phyloP scores from a whole-genome alignment of 345 rosid genomes.

The Punica granatum region DNA sequence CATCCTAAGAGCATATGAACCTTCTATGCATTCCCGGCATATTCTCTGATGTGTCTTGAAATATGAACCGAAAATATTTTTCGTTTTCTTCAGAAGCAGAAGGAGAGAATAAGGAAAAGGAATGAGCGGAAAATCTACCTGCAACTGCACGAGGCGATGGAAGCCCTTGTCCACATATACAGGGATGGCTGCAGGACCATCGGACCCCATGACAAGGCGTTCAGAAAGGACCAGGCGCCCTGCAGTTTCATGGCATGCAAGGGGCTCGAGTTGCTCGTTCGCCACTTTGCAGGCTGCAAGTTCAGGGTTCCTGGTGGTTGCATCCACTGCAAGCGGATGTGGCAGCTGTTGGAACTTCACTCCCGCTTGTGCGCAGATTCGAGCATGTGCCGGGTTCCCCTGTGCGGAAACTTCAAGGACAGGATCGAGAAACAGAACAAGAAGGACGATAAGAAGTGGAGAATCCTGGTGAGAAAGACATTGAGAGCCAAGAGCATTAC shows the following conservation, averaged over 20 bases:
- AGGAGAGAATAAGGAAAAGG: slow-evolving; percentile 39
- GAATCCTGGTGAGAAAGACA: slow-evolving; percentile 58
- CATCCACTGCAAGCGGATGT: slow-evolving; percentile 85
- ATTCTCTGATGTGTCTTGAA: background rate
- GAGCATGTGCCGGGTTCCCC: slow-evolving; percentile 59
- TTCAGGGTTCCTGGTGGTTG: slow-evolving; percentile 77
- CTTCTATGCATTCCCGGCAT: background rate
- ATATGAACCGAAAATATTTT: background rate
- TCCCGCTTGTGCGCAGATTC: slow-evolving; percentile 70
- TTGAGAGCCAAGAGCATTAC: slow-evolving; percentile 47
- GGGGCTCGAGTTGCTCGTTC: slow-evolving; percentile 64
- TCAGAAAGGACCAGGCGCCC: slow-evolving; percentile 36
- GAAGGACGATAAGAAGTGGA: slow-evolving; percentile 69
- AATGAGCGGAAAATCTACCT: slow-evolving; percentile 60
- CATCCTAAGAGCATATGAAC: too few relatives aligned
- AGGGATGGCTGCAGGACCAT: slow-evolving; percentile 86
- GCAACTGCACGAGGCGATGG: slow-evolving; percentile 82
- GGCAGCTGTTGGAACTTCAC: slow-evolving; percentile 85
- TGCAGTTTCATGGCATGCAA: slow-evolving; percentile 71
- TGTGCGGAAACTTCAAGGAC: slow-evolving; percentile 83
- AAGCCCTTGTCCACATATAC: slow-evolving; percentile 88
- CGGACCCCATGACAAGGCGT: slow-evolving; percentile 75
- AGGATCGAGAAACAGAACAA: slow-evolving; percentile 58
- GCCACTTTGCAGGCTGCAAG: slow-evolving; percentile 79
- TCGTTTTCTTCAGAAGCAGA: slow-evolving; percentile 30